Evolutionary conservation across 768 basidiomycete species (phyloP), one percentile per base, ranked within the genome.

Genomic region (Boletus sensibilis): DNA sequence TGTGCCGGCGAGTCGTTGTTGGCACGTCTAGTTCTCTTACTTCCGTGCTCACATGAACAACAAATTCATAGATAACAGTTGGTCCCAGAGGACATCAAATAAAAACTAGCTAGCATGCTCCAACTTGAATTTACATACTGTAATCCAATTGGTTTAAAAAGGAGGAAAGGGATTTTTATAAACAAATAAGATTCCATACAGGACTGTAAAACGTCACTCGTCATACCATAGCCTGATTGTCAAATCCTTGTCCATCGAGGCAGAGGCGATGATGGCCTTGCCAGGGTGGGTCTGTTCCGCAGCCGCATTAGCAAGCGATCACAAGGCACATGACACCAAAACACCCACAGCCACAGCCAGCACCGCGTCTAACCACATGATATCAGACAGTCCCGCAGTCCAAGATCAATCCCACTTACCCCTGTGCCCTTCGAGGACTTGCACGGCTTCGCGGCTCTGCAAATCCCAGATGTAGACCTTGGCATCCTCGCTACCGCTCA

Each of bases 401-500:
- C 12, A 16, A 14, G 42, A 21, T 25, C 39, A 31, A 53, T 27
- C 20, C 14, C 27, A 61, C 74, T 20, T 39, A 92, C 92, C 94
- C 75, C 87, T 79, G 72, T 95, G 94, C 2, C 90, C 88, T 59
- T 91, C 84, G 13, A 91, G 75, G 13, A 82, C 71, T 67, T 96
- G 93, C 35, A 87, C 73, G 7, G 94, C 74, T 66, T 90, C 78
- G 23, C 92, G 79, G 9, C 83, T 86, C 70, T 95, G 92, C 50
- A 98, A 68, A 68, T 97, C 90, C 92, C 94, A 97, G 31, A 97
- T 76, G 61, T 90, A 90, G 27, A 94, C 76, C 66, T 90, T 95
- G 61, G 82, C 79, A 71, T 97, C 95, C 73, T 98, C 96, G 53
- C 89, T 92, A 2, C 97, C 97, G 46, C 90, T 85, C 5, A 96